Evolutionary conservation across 2,329 filamentous ascomycete genomes (phyloP).

Genomic region (Teratosphaeria gauchensis): DNA sequence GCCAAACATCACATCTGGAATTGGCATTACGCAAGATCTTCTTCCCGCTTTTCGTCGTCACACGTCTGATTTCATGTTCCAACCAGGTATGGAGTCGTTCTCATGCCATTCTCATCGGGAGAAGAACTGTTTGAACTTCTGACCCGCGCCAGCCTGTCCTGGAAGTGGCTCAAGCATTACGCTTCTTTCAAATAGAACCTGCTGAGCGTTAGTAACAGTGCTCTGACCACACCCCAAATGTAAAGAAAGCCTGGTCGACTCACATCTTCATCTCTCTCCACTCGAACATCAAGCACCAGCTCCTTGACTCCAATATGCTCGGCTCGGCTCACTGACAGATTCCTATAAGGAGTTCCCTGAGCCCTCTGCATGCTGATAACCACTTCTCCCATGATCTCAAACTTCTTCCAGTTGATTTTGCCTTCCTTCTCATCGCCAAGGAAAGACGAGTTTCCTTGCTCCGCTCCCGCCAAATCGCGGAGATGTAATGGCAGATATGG

Average conservation of each 20-base stretch:
- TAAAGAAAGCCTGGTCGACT: slow-evolving; percentile 25
- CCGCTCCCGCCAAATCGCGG: slow-evolving; percentile 80
- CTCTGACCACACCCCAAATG: background rate
- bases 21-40: background rate
- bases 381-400: slow-evolving; percentile 89
- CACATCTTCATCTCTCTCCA: slow-evolving; percentile 82
- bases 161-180: slow-evolving; percentile 41
- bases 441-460: slow-evolving; percentile 86
- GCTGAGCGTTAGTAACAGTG: slow-evolving; percentile 9
- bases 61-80: too few relatives aligned
- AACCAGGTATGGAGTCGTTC: background rate
- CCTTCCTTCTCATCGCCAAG: slow-evolving; percentile 45
- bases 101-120: background rate
- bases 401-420: slow-evolving; percentile 95
- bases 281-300: slow-evolving; percentile 70
- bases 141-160: slow-evolving; percentile 16
- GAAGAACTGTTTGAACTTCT: slow-evolving; percentile 36
- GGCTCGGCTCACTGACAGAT: slow-evolving; percentile 43
- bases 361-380: slow-evolving; percentile 85
- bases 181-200: slow-evolving; percentile 53
- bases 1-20: background rate
- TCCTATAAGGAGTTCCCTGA: slow-evolving; percentile 72
- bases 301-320: slow-evolving; percentile 60
- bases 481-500: slow-evolving; percentile 87
- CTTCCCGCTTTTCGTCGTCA: background rate